phyloP scores from a whole-genome alignment of 257 asterid genomes.

The Solanum paucissectum region DNA sequence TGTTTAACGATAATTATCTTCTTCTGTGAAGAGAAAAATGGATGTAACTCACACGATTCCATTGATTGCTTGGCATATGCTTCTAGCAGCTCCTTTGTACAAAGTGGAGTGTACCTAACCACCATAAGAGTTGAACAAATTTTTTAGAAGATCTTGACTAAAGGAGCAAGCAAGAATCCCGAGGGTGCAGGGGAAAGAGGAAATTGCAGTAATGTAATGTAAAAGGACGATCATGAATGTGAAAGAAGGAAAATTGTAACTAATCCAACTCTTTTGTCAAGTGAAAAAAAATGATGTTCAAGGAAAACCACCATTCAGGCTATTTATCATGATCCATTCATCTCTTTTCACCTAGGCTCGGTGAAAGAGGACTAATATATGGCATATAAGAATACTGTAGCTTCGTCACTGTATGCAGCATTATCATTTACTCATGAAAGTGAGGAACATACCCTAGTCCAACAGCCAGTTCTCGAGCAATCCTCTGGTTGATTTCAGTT shows the following conservation, averaged over 20 bases:
- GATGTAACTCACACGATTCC: conserved; percentile 60
- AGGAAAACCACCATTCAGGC: not conserved
- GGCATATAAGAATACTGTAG: not conserved
- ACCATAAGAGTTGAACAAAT: conserved; percentile 7
- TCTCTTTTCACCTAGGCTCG: not conserved
- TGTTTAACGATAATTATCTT: not conserved
- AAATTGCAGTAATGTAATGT: not conserved
- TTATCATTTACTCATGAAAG: not conserved
- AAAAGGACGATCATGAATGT: not conserved
- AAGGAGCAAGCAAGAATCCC: not conserved
- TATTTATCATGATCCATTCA: not conserved
- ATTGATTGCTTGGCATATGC: conserved; percentile 49
- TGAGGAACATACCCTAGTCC: conserved; percentile 65
- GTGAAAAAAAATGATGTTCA: not conserved
- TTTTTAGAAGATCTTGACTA: not conserved
- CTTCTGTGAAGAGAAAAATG: not conserved
- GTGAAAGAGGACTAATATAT: not conserved
- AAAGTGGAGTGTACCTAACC: conserved; percentile 75
- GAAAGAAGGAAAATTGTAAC: not conserved
- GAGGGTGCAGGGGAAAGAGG: not conserved
- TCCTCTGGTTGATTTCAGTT: conserved; percentile 63
- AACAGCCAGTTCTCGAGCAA: conserved; percentile 84
- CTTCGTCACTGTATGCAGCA: not conserved
- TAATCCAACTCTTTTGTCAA: not conserved
- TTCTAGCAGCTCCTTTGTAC: conserved; percentile 78